These are phyloP conservation scores for Cryptococcus sp. DNA, from an alignment of 1,284 basidiomycete genomes.

Conservation along the genomic window DNA sequence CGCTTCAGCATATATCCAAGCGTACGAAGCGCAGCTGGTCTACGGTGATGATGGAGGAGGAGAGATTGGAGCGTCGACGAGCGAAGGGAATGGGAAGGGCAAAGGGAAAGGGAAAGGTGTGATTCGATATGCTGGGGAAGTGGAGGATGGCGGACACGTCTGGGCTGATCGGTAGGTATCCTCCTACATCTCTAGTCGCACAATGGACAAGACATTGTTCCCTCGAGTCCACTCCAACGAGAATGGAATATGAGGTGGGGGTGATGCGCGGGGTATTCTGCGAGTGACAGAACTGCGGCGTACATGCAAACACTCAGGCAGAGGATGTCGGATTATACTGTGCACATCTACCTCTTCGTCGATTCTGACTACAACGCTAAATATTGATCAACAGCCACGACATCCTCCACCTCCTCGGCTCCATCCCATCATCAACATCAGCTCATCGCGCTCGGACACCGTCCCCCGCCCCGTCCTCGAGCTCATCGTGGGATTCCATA, in stretches of 20 bases:
- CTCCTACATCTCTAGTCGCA: not conserved
- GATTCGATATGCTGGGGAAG: slow-evolving; percentile 33
- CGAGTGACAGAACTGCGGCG: no score
- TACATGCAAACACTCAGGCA: no score
- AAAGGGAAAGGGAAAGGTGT: slow-evolving; percentile 17
- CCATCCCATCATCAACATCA: slow-evolving; percentile 28
- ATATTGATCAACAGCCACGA: slow-evolving; percentile 65
- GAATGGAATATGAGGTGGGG: no score
- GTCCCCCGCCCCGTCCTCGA: slow-evolving; percentile 15
- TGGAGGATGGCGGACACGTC: slow-evolving; percentile 19
- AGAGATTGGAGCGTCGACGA: slow-evolving; percentile 9
- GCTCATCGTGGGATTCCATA: slow-evolving; percentile 51
- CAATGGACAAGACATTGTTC: not conserved
- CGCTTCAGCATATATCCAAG: slow-evolving; percentile 33
- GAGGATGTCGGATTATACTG: no score
- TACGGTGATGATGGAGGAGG: slow-evolving; percentile 13
- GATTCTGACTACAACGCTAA: not conserved
- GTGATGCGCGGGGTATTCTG: no score
- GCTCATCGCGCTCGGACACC: slow-evolving; percentile 3
- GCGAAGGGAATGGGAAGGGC: slow-evolving; percentile 1
- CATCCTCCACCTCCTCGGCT: slow-evolving; percentile 68
- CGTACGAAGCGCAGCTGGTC: slow-evolving; percentile 46
- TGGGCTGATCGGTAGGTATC: slow-evolving; percentile 45
- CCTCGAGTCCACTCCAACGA: no score
- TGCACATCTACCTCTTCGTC: no score